A percentile compares a stretch with the other conserved stretches of the same genome.
Evolutionary conservation across 176 grass and related monocot species (phyloP).

Genomic region (Musa beccarii): DNA sequence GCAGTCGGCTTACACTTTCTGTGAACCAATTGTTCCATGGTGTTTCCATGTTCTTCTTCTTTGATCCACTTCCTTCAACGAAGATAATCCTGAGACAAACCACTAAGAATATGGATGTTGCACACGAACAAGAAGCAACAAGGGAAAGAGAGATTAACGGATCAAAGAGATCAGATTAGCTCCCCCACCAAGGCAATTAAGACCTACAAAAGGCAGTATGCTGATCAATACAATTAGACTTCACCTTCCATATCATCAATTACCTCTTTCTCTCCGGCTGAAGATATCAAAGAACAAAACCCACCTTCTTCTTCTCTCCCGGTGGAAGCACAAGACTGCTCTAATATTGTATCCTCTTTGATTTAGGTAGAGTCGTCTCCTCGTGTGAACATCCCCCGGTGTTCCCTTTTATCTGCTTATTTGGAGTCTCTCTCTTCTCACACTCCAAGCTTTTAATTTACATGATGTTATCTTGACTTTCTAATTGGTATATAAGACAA

Average conservation of each 20-base stretch:
- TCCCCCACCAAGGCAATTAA: no score
- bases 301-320: background rate
- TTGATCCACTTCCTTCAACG: background rate
- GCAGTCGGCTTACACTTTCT: background rate
- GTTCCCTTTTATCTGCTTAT: background rate
- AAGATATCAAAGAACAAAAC: no score
- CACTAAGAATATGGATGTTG: background rate
- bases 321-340: background rate
- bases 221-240: no score
- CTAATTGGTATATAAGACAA: background rate
- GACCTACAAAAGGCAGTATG: no score
- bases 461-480: background rate
- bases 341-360: background rate
- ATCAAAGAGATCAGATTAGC: no score
- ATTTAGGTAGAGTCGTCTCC: background rate
- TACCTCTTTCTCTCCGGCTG: no score
- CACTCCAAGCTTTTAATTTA: background rate
- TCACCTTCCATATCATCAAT: no score
- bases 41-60: conserved; percentile 4
- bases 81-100: background rate
- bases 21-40: conserved; percentile 5
- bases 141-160: background rate
- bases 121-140: background rate
- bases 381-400: background rate
- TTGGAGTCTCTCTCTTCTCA: background rate